phyloP scores from a whole-genome alignment of 306 rosid genomes.

The Cicer bijugum region DNA sequence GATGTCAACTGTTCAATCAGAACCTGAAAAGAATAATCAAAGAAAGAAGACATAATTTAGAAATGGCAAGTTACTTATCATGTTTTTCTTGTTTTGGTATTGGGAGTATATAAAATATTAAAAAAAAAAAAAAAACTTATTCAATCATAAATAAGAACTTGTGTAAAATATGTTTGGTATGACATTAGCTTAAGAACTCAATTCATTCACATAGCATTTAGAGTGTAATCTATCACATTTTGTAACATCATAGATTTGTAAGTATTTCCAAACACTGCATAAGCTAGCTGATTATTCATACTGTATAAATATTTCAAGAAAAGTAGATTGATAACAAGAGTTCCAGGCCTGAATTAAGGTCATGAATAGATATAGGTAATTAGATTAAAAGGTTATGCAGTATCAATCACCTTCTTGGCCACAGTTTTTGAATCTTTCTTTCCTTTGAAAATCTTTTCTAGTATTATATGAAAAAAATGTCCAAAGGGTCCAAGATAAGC shows the following conservation, averaged over 20 bases:
- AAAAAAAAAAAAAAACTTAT: neutral
- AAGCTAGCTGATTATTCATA: conserved; percentile 11
- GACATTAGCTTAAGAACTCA: conserved; percentile 16
- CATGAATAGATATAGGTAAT: conserved; percentile 12
- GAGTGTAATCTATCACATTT: conserved; percentile 5
- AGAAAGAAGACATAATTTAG: conserved; percentile 3
- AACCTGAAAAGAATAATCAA: conserved; percentile 61
- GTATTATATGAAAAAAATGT: conserved; percentile 67
- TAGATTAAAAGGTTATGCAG: conserved; percentile 36
- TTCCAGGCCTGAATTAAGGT: conserved; percentile 14
- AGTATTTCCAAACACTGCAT: conserved; percentile 12
- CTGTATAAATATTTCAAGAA: conserved; percentile 26
- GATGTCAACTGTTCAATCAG: conserved; percentile 81
- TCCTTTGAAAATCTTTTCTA: conserved; percentile 90
- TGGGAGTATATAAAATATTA: neutral
- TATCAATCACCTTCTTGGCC: conserved; percentile 76
- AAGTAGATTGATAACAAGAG: conserved; percentile 25
- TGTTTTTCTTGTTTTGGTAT: neutral
- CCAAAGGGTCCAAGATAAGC: conserved; percentile 95
- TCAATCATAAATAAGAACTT: neutral
- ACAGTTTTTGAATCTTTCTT: conserved; percentile 88
- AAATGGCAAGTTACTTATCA: conserved; percentile 9
- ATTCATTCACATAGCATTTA: conserved; percentile 21
- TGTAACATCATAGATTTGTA: conserved; percentile 4
- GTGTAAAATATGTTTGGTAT: conserved; percentile 9